Evolutionary conservation across 2,329 filamentous ascomycete species (phyloP), one percentile per base, ranked within the genome.

Genomic region (Sphaerulina musiva): DNA sequence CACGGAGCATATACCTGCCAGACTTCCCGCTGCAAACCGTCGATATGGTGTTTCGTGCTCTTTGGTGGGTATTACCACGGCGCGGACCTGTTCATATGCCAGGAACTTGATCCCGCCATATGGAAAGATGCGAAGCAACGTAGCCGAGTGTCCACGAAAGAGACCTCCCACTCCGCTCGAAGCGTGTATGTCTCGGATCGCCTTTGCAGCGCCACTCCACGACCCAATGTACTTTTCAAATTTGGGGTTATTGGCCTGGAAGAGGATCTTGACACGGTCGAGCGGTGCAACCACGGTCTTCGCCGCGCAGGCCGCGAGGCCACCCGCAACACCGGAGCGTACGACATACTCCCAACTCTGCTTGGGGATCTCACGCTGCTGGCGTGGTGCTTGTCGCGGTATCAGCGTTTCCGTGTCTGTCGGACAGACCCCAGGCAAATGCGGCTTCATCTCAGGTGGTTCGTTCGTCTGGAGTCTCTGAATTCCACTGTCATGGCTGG

Each of bases 91-190:
- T 71, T 98, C 93, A 74, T 98, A 98, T 44, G 92, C 91, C 41
- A 98, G 81, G 68, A 98, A 98, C 68, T 98, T 98, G 73, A 97
- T 95, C 44, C 88, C 92, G 12, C 92, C 93, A 70, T 98, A 98
- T 5, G 93, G 93, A 65, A 97, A 98, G 59, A 98, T 95, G 60
- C 93, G 85, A 49, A 97, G 78, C 2, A 98, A 77, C 0, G 93
- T 98, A 2, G 91, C 93, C 3, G 90, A 96, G 70, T 98, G 93
- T 6, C 93, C 93, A 49, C 93, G 86, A 73, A 90, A 98, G 6
- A 98, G 78, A 1, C 93, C 93, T 9, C 77, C 69, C 1, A 80
- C 61, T 38, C 93, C 93, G 59, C 95, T 87, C 44, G 82, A 76
- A 23, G 71, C 74, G 64, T 93, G 88, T 59, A 98, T 97, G 64